Base-by-base conservation (phyloP, 805 yeast genomes). In the Lachancea sp. region DNA sequence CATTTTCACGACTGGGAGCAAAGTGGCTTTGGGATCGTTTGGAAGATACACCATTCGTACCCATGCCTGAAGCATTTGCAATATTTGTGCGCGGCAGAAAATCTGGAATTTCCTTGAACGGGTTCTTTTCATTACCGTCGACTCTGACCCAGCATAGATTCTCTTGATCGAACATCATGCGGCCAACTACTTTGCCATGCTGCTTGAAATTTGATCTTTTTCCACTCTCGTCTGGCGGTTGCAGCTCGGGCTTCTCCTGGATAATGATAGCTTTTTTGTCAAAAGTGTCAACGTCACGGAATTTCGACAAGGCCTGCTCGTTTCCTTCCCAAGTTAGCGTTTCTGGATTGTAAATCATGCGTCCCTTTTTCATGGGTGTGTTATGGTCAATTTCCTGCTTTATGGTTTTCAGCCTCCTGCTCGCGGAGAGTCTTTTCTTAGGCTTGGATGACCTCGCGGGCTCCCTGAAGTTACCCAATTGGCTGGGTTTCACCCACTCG, bases 371-470 rank as follows among this genome's bases (percentile, higher is more conserved):
- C 20, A 60, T 50, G 3, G 65, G 67, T 6, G 65, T 60, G 43
- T 63, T 59, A 26, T 54, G 55, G 41, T 61, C 67, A 11, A 63
- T 61, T 31, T 60, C 63, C 51, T 63, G 65, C 44, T 61, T 63
- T 19, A 63, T 60, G 8, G 60, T 59, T 46, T 54, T 53, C 7
- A 53, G 33, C 12, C 53, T 41, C 26, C 22, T 39, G 20, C 13
- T 38, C 9, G 22, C 43, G n/a, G 43, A 36, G 5, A 38, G 25
- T 11, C 35, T 22, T 12, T 16, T 18, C 17, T 31, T 17, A 12
- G 37, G 31, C 30, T 36, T 37, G 27, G 18, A 26, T 12, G 19
- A 34, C 38, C 42, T n/a, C 36, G 18, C 33, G 15, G 46, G 37
- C 36, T 59, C 62, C 46, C 47, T 56, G 45, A 58, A 58, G 13